Evolutionary conservation across 2,329 filamentous ascomycete species (phyloP).

Genomic region (Exophiala calicioides): DNA sequence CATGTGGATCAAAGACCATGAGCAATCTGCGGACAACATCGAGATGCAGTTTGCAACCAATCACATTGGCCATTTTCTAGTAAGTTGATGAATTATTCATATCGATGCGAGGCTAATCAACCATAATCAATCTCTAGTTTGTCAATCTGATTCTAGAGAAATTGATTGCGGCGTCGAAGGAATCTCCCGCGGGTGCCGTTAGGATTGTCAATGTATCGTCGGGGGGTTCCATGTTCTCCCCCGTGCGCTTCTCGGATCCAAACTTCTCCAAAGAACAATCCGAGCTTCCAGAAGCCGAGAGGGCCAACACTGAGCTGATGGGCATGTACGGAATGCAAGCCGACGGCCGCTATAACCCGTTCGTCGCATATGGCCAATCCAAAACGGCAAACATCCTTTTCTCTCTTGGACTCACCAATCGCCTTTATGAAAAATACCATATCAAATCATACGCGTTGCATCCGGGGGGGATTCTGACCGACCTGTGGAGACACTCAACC

Average conservation of each 20-base stretch:
- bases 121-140: too few species aligned
- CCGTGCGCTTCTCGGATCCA: conserved; percentile 38
- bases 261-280: conserved; percentile 34
- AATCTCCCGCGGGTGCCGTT: conserved; percentile 21
- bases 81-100: too few species aligned
- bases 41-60: conserved; percentile 44
- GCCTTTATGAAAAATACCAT: conserved; percentile 31
- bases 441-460: conserved; percentile 43
- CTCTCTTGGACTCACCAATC: conserved; percentile 39
- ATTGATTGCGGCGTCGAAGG: conserved; percentile 33
- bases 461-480: conserved; percentile 36
- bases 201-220: conserved; percentile 36
- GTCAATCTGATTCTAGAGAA: conserved; percentile 43
- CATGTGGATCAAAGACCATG: conserved; percentile 36
- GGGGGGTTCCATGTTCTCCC: conserved; percentile 31
- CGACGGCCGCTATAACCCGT: conserved; percentile 36
- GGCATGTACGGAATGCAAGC: conserved; percentile 1
- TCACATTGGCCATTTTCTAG: conserved; percentile 43
- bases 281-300: conserved; percentile 26
- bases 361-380: conserved; percentile 46
- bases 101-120: too few species aligned
- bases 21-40: conserved; percentile 35
- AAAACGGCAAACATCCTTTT: conserved; percentile 52
- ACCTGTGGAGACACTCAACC: conserved; percentile 14
- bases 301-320: conserved; percentile 10